Base-by-base conservation (phyloP, 2,329 filamentous ascomycete species). In the Pyrenochaeta sp. region DNA sequence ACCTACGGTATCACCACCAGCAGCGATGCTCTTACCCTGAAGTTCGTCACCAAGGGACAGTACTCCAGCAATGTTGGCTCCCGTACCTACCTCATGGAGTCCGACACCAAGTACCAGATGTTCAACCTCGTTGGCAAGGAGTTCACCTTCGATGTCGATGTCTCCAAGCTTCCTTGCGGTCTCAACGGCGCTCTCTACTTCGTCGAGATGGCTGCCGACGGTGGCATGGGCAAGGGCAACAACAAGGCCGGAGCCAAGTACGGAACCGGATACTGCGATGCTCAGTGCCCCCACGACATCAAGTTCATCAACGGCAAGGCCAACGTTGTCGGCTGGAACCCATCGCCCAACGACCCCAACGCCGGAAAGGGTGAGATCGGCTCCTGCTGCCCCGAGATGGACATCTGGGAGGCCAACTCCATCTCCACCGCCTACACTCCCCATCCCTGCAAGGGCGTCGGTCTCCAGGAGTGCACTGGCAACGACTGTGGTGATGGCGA, bases 331-430 rank as follows among this genome's bases (percentile, higher is more conserved):
- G 76, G 75, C 52, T 83, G 81, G 81, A 56, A 59, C 44, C 67
- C 79, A 11, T 81, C 80, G 2, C 50, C 59, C 34, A 80, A 74
- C 61, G 82, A 86, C 58, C 52, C 68, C 53, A 83, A 83, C 62
- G 74, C 78, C 22, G 82, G 82, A 42, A 63, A 69, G 17, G 81
- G 80, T 26, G 68, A 69, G 29, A 72, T 78, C 35, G 85, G 85
- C 48, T 76, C 83, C 26, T 88, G 85, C 80, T 88, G 85, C 68
- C 72, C 79, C 29, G 85, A 88, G 70, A 84, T 88, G 79, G 85
- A 88, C 58, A 77, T 85, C 68, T 87, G 84, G 84, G 84, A 88
- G 73, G 84, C 85, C 57, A 88, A 88, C 77, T 78, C 74, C 55
- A 79, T 85, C 62, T 80, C 84, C 14, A 81, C 78, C 11, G 86